Conservation (phyloP, 768 basidiomycete genomes). For the Solioccasus polychromus region DNA sequence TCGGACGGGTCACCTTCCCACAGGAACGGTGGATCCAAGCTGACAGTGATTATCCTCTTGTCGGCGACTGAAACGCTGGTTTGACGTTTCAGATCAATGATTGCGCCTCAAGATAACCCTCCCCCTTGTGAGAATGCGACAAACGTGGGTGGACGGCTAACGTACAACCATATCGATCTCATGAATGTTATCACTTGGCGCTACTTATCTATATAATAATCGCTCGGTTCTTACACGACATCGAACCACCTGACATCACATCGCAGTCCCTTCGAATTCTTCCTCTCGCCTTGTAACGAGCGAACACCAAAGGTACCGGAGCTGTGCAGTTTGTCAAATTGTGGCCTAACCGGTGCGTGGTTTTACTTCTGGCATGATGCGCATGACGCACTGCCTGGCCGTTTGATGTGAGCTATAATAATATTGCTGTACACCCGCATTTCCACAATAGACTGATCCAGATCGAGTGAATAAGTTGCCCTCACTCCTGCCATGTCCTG, state of each 20-base stretch:
- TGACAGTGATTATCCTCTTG: too few species aligned
- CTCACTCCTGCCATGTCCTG: not conserved
- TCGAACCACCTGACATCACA: not conserved
- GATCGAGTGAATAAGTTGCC: slow-evolving; percentile 6
- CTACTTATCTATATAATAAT: not conserved
- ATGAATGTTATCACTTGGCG: slow-evolving; percentile 3
- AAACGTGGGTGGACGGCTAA: slow-evolving; percentile 12
- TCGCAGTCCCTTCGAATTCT: too few species aligned
- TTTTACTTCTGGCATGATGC: slow-evolving; percentile 14
- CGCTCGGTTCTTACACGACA: slow-evolving; percentile 1
- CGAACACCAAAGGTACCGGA: too few species aligned
- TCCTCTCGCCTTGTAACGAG: too few species aligned
- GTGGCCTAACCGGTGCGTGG: slow-evolving; percentile 13
- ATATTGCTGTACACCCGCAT: slow-evolving; percentile 20
- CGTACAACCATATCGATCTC: slow-evolving; percentile 1
- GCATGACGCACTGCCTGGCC: slow-evolving; percentile 9
- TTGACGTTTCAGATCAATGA: not conserved
- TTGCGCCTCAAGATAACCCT: not conserved
- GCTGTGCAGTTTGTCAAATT: slow-evolving; percentile 1
- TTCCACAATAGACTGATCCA: slow-evolving; percentile 13
- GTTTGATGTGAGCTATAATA: not conserved
- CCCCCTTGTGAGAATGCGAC: slow-evolving; percentile 9
- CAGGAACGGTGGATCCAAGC: too few species aligned
- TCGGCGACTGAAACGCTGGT: slow-evolving; percentile 7
- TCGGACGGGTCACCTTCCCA: too few species aligned